Conservation (phyloP, 768 basidiomycete genomes). For the Candolleomyces aberdarensis region DNA sequence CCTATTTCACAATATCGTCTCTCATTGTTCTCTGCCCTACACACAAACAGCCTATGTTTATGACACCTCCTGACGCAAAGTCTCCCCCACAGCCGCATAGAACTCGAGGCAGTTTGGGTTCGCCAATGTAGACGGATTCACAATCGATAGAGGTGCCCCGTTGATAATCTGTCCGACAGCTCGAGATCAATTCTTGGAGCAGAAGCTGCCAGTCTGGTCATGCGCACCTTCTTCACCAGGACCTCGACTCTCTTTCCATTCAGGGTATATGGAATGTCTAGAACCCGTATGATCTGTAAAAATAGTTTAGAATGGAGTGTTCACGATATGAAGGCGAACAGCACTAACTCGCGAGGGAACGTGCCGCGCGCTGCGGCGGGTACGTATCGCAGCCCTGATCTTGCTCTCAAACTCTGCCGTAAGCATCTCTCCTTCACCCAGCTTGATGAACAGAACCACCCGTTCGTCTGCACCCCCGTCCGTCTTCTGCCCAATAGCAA, state of each 20-base stretch:
- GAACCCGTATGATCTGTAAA: constrained; percentile 61
- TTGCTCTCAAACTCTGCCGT: constrained; percentile 49
- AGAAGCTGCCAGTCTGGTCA: constrained; percentile 7
- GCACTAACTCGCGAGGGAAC: constrained; percentile 65
- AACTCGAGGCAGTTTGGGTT: constrained; percentile 71
- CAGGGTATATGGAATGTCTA: constrained; percentile 74
- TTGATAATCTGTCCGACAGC: constrained; percentile 67
- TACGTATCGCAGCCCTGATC: constrained; percentile 60
- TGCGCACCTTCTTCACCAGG: constrained; percentile 64
- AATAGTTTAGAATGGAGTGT: constrained; percentile 8
- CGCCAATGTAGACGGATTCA: constrained; percentile 69
- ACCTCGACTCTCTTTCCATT: constrained; percentile 83
- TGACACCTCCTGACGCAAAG: constrained; percentile 44
- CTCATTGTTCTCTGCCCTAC: not conserved
- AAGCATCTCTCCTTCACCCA: constrained; percentile 47
- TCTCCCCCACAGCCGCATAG: constrained; percentile 53
- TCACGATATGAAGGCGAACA: constrained; percentile 2
- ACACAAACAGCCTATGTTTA: constrained; percentile 11
- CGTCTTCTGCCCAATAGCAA: constrained; percentile 71
- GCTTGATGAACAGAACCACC: constrained; percentile 73
- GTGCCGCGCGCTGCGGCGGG: constrained; percentile 67
- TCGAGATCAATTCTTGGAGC: constrained; percentile 12
- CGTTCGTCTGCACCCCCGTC: constrained; percentile 67
- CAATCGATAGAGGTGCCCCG: constrained; percentile 61
- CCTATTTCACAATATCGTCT: not conserved